phyloP scores from a whole-genome alignment of 2,329 filamentous ascomycete genomes.

The Exophiala sp. region DNA sequence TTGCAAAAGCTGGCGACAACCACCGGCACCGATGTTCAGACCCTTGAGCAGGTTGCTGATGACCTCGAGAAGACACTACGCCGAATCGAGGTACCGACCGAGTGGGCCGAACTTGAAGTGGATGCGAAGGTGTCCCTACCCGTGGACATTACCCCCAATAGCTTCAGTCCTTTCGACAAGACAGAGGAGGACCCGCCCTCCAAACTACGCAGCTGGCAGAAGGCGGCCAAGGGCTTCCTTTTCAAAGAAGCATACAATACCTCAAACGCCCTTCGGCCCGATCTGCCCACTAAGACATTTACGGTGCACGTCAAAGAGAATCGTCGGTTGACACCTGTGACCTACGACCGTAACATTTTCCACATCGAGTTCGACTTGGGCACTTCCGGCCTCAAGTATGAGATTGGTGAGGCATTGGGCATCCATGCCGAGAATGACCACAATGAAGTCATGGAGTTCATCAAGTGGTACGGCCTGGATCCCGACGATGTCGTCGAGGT shows the following conservation, averaged over 20 bases:
- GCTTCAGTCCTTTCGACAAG: conserved; percentile 76
- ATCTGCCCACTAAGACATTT: conserved; percentile 76
- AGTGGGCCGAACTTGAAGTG: conserved; percentile 68
- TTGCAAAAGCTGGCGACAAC: conserved; percentile 61
- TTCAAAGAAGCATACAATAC: conserved; percentile 95
- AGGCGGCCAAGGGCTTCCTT: conserved; percentile 74
- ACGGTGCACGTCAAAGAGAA: conserved; percentile 92
- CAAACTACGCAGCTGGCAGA: conserved; percentile 69
- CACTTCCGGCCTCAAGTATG: conserved; percentile 83
- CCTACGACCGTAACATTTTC: conserved; percentile 98
- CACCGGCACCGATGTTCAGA: conserved; percentile 55
- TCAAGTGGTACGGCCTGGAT: conserved; percentile 80
- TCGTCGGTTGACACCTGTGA: conserved; percentile 76
- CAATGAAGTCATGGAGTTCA: conserved; percentile 72
- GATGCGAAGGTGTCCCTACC: conserved; percentile 54
- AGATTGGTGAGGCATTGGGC: conserved; percentile 93
- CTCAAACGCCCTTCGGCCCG: conserved; percentile 67
- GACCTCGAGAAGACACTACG: conserved; percentile 64
- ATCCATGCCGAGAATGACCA: conserved; percentile 93
- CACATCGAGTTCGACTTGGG: conserved; percentile 98
- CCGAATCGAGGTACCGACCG: conserved; percentile 66
- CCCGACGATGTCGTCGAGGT: conserved; percentile 83
- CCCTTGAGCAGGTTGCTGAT: conserved; percentile 54
- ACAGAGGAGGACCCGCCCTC: conserved; percentile 61
- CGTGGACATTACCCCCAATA: conserved; percentile 65